Conservation (phyloP, 2,329 filamentous ascomycete genomes). For the Cryphonectria nitschkei region DNA sequence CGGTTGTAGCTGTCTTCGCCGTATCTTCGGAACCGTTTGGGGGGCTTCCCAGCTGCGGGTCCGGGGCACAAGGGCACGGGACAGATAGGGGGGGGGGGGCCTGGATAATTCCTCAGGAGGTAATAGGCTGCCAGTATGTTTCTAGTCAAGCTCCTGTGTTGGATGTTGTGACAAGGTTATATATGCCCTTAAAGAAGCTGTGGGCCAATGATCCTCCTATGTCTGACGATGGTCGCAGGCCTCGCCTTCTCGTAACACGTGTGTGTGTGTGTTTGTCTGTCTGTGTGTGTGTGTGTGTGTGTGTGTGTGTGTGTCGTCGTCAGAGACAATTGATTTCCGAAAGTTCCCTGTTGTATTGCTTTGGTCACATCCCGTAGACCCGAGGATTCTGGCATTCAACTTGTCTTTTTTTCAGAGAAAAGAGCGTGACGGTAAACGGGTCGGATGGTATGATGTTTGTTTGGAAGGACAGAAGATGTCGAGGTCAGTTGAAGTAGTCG, state of each 20-base stretch:
- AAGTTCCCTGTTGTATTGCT: not conserved
- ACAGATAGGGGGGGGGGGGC: slow-evolving; percentile 13
- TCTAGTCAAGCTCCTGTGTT: not conserved
- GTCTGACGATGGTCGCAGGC: not conserved
- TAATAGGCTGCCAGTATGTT: slow-evolving; percentile 13
- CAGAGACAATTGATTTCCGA: not conserved
- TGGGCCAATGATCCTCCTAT: not conserved
- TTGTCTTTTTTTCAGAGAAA: not conserved
- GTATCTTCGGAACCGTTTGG: not conserved
- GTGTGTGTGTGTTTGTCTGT: not conserved
- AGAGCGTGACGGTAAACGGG: slow-evolving; percentile 6
- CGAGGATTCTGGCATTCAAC: not conserved
- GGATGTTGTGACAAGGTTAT: not conserved
- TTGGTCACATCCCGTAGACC: not conserved
- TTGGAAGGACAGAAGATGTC: slow-evolving; percentile 11
- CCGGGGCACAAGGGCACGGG: slow-evolving; percentile 18
- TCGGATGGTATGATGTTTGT: slow-evolving; percentile 21
- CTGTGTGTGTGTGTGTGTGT: too few relatives aligned
- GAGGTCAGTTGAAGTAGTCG: slow-evolving; percentile 26
- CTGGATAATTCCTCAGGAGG: slow-evolving; percentile 23
- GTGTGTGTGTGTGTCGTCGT: not conserved
- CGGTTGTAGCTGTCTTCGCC: slow-evolving; percentile 3
- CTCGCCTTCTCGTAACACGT: not conserved
- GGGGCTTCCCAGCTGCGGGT: not conserved
- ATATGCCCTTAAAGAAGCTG: not conserved